Evolutionary conservation across 805 yeast species (phyloP), one percentile per base, ranked within the genome.

Genomic region (Candida loeiensis): DNA sequence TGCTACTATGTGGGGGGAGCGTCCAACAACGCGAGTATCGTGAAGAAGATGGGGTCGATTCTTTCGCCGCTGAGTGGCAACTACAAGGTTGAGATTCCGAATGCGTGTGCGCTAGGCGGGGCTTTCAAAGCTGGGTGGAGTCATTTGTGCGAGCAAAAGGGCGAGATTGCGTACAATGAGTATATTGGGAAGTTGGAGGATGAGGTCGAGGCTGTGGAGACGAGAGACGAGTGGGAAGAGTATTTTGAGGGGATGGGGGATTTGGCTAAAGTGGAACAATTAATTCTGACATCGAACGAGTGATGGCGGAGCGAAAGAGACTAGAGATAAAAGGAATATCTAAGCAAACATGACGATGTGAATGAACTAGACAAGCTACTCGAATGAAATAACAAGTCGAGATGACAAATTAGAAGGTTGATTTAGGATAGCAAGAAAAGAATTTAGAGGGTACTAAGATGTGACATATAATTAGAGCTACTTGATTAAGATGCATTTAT

Each of bases 71-170:
- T 69, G 1, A 56, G 66, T 24, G 93, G 90, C 1, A 79, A 83
- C 45, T 85, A 62, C 56, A 76, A 78, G 44, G 80, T 84, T 27
- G 89, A 85, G 52, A 76, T 86, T 34, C 79, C 91, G 6, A 89
- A 89, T 61, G 93, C 96, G 1, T 89, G 96, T 71, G 96, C 96
- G 0, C 60, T 86, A 25, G 96, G 96, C 18, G 95, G 96, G 3
- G 91, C 95, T 30, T 85, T 74, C 63, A 84, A 85, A 56, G 91
- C 95, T 1, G 67, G 81, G 35, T 88, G 95, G 95, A 76, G 86
- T 27, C 61, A 58, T 42, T 46, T 54, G 39, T 63, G 63, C 41
- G 73, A 66, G 45, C 24, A 41, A 17, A 47, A 52, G 14, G 50
- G 50, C 7, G 42, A 54, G 73, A 63, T 59, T 52, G 66, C 41